Evolutionary conservation across 129 eudicot genomes (phyloP), one percentile per base, ranked within the genome.

Genomic region (Ambrosia trifida): DNA sequence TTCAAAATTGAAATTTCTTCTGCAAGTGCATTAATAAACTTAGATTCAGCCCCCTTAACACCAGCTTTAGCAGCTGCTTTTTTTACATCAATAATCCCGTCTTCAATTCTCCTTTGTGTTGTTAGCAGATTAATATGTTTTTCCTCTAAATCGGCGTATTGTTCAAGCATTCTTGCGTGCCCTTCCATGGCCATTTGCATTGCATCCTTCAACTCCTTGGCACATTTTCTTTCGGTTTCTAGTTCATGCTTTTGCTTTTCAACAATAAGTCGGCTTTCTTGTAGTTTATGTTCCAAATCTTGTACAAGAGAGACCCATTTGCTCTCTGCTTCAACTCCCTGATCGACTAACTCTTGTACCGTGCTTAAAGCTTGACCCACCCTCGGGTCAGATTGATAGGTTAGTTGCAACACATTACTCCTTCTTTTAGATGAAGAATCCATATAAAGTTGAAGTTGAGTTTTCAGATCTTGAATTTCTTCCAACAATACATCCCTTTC

Each of bases 121-220:
- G 80, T 84, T 59, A 94, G 88, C 81, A 94, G 20, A 38, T 87
- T 81, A 19, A 90, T 81, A 72, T 94, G 99, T 59, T 82, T 94
- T 69, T 89, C 97, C 78, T 94, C 91, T 71, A 94, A 91, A 41
- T 94, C 97, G 3, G 92, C 97, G 79, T 87, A 90, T 60, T 94
- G 96, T 71, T 94, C 99, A 41, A 90, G 88, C 97, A 94, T 87
- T 75, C 89, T 81, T 45, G 97, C 99, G 66, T 90, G 96, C 20
- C 96, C 93, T 60, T 87, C 89, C 96, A 94, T 94, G 19, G 99
- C 97, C 87, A 90, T 80, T 77, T 87, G 96, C 93, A 94, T 83
- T 36, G 97, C 96, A 66, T 90, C 97, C 79, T 87, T 90, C 11
- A 89, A 81, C 79, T 94, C 99, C 69, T 87, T 96, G 49, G 93